Evolutionary conservation across 139 green algal species (phyloP), one percentile per base, ranked within the genome.

Genomic region (Auxenochlorella protothecoides): DNA sequence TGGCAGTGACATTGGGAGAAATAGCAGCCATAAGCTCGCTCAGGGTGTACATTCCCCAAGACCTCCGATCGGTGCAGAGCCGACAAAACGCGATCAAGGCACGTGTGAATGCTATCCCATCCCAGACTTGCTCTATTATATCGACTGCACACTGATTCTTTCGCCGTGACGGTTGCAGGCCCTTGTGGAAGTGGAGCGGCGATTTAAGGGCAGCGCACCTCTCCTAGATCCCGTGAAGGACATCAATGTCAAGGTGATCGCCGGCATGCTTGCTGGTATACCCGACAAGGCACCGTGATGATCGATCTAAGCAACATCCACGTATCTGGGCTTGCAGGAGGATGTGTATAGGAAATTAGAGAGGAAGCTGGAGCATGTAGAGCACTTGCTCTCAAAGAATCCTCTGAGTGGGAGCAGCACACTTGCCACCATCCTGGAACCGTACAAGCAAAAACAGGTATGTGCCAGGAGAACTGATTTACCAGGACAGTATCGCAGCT

Each of bases 41-140:
- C n/a, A 79, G 90, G 51, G 71, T 98, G 3, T 72, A 68, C 57
- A 69, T 98, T 14, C 91, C 93, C 8, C 57, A 78, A 6, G 92
- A 98, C 73, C 79, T 98, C 72, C 70, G 87, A 13, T 80, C 87
- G 12, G 5, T 27, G 44, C 3, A 13, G 11, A 10, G 13, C 55
- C 16, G 11, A n/a, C 54, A 27, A 53, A 16, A 27, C 11, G 4
- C 11, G 55, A 4, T 8, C 56, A 63, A 44, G 55, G 5, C 57
- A 53, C 16, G n/a, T 54, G 27, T 61, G 11, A 55, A 8, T 11
- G 14, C 76, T 85, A 15, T 14, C 51, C 3, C 53, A 65, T 5
- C 70, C 66, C 5, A 6, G 27, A 44, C 27, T 44, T 44, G 27
- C 27, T 44, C 27, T 44, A 44, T 11, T 62, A 2, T 62, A 62